Conservation (phyloP, 495 filamentous ascomycete genomes). For the Aspergillus hancockii region DNA sequence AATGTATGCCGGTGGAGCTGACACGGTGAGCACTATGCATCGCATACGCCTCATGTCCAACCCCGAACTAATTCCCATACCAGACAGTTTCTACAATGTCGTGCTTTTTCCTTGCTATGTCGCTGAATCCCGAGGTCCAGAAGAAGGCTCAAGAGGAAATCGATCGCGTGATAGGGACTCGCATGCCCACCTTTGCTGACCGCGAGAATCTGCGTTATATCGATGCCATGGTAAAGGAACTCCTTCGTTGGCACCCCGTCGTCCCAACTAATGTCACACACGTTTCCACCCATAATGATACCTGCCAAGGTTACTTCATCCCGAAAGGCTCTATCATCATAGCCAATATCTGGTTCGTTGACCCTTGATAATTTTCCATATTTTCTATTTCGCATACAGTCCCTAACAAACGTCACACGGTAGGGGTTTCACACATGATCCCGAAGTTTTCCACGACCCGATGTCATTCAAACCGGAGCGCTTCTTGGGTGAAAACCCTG, state of each 20-base stretch:
- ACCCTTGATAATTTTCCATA: neutral
- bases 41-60: neutral
- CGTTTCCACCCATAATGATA: constrained; percentile 52
- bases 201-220: constrained; percentile 39
- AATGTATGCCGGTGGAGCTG: constrained; percentile 58
- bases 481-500: constrained; percentile 28
- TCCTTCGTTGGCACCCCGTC: constrained; percentile 45
- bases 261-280: constrained; percentile 52
- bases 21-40: constrained; percentile 36
- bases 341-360: constrained; percentile 44
- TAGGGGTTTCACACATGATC: constrained; percentile 2
- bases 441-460: neutral
- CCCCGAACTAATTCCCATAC: neutral
- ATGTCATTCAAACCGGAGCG: constrained; percentile 26
- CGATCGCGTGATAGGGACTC: constrained; percentile 39
- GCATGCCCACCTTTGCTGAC: constrained; percentile 28
- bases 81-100: constrained; percentile 32
- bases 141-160: constrained; percentile 57
- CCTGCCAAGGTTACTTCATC: constrained; percentile 52
- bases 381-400: too few species aligned
- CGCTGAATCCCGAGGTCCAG: constrained; percentile 47
- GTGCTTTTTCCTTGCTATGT: constrained; percentile 49
- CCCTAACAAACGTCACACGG: neutral
- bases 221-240: constrained; percentile 41
- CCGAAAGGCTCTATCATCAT: constrained; percentile 49